A percentile compares a stretch with the other conserved stretches of the same genome.
Conservation (phyloP, 2,329 filamentous ascomycete species). For the Didymellaceae sp. region DNA sequence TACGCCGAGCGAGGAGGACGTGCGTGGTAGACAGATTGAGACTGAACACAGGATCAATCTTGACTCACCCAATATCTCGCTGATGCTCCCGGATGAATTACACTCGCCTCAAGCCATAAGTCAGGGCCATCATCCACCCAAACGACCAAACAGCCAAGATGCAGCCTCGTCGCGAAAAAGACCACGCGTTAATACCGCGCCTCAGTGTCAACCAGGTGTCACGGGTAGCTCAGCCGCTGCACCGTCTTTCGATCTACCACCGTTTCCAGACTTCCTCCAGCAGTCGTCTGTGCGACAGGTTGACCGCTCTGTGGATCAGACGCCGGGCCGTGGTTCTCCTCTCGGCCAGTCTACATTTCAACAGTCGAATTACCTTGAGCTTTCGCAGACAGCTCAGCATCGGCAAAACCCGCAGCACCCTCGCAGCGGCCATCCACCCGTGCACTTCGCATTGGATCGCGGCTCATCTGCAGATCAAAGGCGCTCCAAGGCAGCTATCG, state of each 20-base stretch:
- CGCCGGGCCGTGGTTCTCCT: too few species aligned
- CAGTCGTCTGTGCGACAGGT: background rate
- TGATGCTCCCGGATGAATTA: background rate
- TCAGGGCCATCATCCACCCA: background rate
- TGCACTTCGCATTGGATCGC: too few species aligned
- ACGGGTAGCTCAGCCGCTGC: background rate
- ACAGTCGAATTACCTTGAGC: too few species aligned
- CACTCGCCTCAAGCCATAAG: too few species aligned
- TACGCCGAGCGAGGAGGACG: conserved; percentile 64
- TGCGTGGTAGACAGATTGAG: background rate
- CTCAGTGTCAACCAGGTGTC: background rate
- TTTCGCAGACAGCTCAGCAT: too few species aligned
- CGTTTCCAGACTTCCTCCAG: background rate
- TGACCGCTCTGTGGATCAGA: too few species aligned
- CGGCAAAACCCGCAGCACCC: background rate
- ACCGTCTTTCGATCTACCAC: background rate
- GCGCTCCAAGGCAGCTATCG: too few species aligned
- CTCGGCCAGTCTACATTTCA: too few species aligned
- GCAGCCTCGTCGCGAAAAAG: background rate
- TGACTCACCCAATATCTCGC: background rate
- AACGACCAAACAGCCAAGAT: background rate
- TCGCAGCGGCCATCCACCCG: too few species aligned
- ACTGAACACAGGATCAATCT: background rate
- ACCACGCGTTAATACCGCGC: background rate
- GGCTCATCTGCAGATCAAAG: too few species aligned